Evolutionary conservation across 805 yeast genomes (phyloP), one percentile per base, ranked within the genome.

Genomic region (Wickerhamiella nectarea): DNA sequence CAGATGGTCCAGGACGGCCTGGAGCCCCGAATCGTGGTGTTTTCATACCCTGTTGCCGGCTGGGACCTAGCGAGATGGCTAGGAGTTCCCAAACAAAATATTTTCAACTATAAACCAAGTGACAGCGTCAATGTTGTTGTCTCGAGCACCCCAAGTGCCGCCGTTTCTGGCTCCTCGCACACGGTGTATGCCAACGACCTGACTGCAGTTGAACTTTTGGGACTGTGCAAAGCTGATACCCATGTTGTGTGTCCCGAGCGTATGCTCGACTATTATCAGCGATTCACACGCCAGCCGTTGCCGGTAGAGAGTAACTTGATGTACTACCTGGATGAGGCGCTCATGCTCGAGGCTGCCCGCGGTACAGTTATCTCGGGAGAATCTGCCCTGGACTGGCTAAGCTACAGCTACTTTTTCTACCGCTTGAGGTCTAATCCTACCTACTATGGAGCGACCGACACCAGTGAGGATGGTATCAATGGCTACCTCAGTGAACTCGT

Each of bases 311-410:
- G 95, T 61, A 74, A 70, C 52, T 56, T 86, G 50, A 71, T 71
- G 45, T 60, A 65, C 14, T 62, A 63, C 44, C 50, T 86, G 11
- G 78, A 73, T 47, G 96, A 91, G 56, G 68, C 73, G 0, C 69
- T 89, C 28, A 59, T 82, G 34, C 72, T 75, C 36, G 97, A 84
- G 52, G 77, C 86, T n/a, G 72, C 81, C 29, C 71, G 76, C 6
- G 66, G 74, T 2, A 66, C 76, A 11, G 71, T 89, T 46, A 69
- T 66, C 37, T 67, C 73, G 6, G 75, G 81, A 55, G 95, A 87
- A 53, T 91, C 81, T 51, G 83, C 94, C 53, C 74, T 91, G 47
- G 95, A 89, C 54, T 85, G 94, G 93, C 56, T 91, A 26, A 81
- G 95, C 0, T 83, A 73, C 57, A 72, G 94, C 0, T 81, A 77